A percentile compares a stretch with the other conserved stretches of the same genome.
Conservation (phyloP, 345 rosid genomes). For the Arabidopsis arenosa region DNA sequence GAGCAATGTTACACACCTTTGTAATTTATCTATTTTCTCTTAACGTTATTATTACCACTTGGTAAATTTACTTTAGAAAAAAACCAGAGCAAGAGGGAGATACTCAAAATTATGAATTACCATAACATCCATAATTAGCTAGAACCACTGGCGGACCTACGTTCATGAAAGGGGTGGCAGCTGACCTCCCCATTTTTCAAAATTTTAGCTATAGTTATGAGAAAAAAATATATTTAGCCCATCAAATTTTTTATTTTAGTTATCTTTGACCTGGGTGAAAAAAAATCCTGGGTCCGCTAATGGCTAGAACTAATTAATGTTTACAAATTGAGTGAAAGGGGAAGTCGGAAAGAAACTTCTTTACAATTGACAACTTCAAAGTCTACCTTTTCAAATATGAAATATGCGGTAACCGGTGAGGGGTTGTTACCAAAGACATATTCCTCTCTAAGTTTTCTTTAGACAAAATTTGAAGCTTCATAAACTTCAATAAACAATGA, state of each 20-base stretch:
- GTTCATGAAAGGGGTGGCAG: no score
- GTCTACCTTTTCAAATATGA: not conserved
- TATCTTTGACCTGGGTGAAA: no score
- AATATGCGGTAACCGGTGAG: constrained; percentile 3
- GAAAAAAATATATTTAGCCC: no score
- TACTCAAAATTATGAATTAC: constrained; percentile 3
- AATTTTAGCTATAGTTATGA: no score
- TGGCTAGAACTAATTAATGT: not conserved
- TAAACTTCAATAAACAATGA: not conserved
- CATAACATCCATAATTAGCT: not conserved
- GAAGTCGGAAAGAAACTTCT: not conserved
- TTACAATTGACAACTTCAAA: constrained; percentile 16
- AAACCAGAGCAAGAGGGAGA: constrained; percentile 1
- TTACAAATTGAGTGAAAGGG: not conserved
- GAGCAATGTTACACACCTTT: not conserved
- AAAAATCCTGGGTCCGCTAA: no score
- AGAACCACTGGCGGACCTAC: no score
- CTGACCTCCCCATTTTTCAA: no score
- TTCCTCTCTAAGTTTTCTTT: not conserved
- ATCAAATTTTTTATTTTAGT: no score
- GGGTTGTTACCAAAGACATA: constrained; percentile 18
- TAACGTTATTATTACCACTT: no score
- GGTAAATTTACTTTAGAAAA: not conserved
- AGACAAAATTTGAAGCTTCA: not conserved
- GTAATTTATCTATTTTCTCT: not conserved